Evolutionary conservation across 2,329 filamentous ascomycete genomes (phyloP).

Genomic region (Phyllosticta ampelicida): DNA sequence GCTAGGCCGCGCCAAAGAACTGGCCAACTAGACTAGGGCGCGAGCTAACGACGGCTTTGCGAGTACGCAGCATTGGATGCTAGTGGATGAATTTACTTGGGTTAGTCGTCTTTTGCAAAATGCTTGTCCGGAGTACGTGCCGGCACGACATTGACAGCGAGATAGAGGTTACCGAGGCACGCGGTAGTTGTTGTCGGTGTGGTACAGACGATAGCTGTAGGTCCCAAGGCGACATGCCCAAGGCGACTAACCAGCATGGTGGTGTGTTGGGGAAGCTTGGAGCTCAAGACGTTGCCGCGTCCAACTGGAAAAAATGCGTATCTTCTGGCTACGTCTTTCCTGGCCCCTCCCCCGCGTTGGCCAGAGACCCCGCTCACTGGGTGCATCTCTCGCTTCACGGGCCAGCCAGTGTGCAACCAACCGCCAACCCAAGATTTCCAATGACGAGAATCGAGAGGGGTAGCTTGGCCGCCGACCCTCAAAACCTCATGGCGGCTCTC

Average conservation of each 20-base stretch:
- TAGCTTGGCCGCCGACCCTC: not conserved
- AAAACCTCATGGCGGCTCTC: conserved; percentile 5
- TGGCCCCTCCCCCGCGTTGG: not conserved
- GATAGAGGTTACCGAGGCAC: not conserved
- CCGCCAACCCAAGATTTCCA: not conserved
- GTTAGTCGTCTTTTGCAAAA: not conserved
- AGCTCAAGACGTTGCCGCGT: not conserved
- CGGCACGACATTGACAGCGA: not conserved
- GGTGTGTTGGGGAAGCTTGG: not conserved
- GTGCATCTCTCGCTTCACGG: not conserved
- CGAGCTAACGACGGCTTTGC: not conserved
- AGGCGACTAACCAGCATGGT: not conserved
- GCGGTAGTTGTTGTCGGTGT: not conserved
- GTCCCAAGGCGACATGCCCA: not conserved
- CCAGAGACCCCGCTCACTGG: not conserved
- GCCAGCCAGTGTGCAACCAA: not conserved
- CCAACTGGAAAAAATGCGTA: no score
- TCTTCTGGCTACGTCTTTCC: not conserved
- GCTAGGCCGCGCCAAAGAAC: not conserved
- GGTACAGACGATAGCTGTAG: not conserved
- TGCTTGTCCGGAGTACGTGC: not conserved
- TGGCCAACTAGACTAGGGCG: not conserved
- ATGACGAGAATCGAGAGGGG: not conserved
- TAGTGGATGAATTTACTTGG: not conserved
- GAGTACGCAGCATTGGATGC: not conserved